phyloP scores from a whole-genome alignment of 2,329 filamentous ascomycete species.

The Diplodia seriata region DNA sequence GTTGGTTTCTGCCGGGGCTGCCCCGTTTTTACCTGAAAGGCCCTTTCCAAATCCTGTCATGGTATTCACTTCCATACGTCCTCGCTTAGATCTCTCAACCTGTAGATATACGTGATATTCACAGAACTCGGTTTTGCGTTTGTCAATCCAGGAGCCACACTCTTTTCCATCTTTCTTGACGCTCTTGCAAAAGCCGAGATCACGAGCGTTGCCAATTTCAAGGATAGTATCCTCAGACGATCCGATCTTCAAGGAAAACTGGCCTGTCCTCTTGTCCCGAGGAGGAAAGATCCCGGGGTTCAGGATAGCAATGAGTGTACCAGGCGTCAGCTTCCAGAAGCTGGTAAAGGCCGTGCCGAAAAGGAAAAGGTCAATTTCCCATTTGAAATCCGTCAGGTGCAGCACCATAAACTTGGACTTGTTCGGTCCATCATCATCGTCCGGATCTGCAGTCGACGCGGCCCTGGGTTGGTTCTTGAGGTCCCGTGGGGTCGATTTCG shows the following conservation, averaged over 20 bases:
- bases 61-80: constrained; percentile 80
- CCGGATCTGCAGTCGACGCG: constrained; percentile 50
- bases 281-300: constrained; percentile 93
- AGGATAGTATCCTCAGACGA: constrained; percentile 88
- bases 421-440: constrained; percentile 59
- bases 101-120: constrained; percentile 90
- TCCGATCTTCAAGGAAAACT: constrained; percentile 84
- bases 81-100: constrained; percentile 71
- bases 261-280: constrained; percentile 77
- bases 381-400: constrained; percentile 84
- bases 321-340: constrained; percentile 91
- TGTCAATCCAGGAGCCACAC: constrained; percentile 87
- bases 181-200: constrained; percentile 87
- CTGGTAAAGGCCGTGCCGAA: constrained; percentile 89
- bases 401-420: constrained; percentile 91
- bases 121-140: constrained; percentile 85
- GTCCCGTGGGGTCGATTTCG: constrained; percentile 81
- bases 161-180: constrained; percentile 82
- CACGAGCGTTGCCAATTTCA: constrained; percentile 83
- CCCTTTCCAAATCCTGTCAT: constrained; percentile 56
- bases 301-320: constrained; percentile 89
- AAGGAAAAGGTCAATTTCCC: constrained; percentile 88
- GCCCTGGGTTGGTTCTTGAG: constrained; percentile 58
- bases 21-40: constrained; percentile 38
- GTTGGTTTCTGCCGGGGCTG: constrained; percentile 36